phyloP scores from a whole-genome alignment of 768 basidiomycete species.

The Zangia roseola region DNA sequence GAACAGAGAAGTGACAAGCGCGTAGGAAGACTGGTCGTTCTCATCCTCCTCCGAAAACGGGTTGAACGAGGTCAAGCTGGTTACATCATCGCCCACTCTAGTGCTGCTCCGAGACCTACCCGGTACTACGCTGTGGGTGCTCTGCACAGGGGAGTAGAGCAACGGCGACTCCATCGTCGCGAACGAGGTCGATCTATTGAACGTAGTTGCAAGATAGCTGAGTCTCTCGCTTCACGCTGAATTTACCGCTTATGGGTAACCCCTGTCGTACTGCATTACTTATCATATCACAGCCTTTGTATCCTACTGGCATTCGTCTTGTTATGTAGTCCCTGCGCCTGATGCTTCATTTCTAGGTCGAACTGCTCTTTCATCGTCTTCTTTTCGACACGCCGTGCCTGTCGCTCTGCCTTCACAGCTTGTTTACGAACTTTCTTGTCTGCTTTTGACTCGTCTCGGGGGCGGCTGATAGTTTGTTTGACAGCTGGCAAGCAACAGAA shows the following conservation, averaged over 20 bases:
- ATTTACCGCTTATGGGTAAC: slow-evolving; percentile 12
- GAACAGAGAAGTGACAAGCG: slow-evolving; percentile 76
- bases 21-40: slow-evolving; percentile 83
- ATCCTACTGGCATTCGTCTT: slow-evolving; percentile 35
- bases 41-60: slow-evolving; percentile 94
- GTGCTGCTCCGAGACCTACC: slow-evolving; percentile 64
- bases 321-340: slow-evolving; percentile 48
- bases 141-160: slow-evolving; percentile 29
- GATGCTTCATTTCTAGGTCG: slow-evolving; percentile 57
- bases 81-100: slow-evolving; percentile 57
- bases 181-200: background rate
- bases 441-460: slow-evolving; percentile 73
- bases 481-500: slow-evolving; percentile 1
- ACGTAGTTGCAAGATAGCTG: slow-evolving; percentile 1
- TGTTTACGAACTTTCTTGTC: slow-evolving; percentile 73
- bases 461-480: slow-evolving; percentile 58
- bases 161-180: slow-evolving; percentile 35
- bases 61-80: slow-evolving; percentile 82
- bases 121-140: slow-evolving; percentile 39
- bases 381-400: slow-evolving; percentile 64
- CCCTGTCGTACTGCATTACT: slow-evolving; percentile 1
- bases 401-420: slow-evolving; percentile 64
- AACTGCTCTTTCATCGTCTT: slow-evolving; percentile 66
- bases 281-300: slow-evolving; percentile 20
- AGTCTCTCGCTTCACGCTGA: slow-evolving; percentile 5